Conservation (phyloP, 345 rosid species). For the Excoecaria agallocha region DNA sequence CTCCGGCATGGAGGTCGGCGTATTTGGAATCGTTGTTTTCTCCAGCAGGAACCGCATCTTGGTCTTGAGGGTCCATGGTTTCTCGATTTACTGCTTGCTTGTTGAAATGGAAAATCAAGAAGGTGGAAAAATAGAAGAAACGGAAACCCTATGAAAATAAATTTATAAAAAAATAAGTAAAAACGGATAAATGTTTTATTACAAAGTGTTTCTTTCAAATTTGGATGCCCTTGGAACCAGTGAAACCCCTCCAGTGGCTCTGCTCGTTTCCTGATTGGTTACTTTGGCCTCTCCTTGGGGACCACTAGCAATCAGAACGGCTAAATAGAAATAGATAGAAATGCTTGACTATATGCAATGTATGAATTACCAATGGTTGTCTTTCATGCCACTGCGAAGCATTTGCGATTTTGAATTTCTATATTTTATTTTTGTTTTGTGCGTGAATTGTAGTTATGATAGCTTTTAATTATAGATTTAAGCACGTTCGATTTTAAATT, state of each 20-base stretch:
- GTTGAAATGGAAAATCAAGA: neutral
- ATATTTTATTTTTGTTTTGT: too few species aligned
- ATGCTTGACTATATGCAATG: too few species aligned
- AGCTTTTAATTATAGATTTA: too few species aligned
- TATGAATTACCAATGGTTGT: too few species aligned
- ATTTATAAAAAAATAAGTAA: neutral
- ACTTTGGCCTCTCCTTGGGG: too few species aligned
- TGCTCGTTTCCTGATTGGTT: too few species aligned
- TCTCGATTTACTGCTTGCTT: conserved; percentile 9
- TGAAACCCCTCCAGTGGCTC: neutral
- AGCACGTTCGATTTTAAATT: too few species aligned
- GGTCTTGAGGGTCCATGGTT: conserved; percentile 50
- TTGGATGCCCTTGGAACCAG: neutral
- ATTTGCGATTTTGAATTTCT: too few species aligned
- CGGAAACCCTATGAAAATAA: conserved; percentile 7
- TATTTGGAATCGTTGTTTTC: conserved; percentile 46
- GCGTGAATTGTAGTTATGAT: too few species aligned
- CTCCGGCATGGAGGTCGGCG: conserved; percentile 34
- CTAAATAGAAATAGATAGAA: too few species aligned
- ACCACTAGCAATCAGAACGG: too few species aligned
- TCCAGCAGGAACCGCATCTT: conserved; percentile 37
- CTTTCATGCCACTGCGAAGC: too few species aligned
- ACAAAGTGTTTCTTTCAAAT: neutral
- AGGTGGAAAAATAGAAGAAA: conserved; percentile 6
- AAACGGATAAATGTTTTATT: neutral